Evolutionary conservation across 495 filamentous ascomycete species (phyloP).

Genomic region (Hyphodiscus hymeniophilus): DNA sequence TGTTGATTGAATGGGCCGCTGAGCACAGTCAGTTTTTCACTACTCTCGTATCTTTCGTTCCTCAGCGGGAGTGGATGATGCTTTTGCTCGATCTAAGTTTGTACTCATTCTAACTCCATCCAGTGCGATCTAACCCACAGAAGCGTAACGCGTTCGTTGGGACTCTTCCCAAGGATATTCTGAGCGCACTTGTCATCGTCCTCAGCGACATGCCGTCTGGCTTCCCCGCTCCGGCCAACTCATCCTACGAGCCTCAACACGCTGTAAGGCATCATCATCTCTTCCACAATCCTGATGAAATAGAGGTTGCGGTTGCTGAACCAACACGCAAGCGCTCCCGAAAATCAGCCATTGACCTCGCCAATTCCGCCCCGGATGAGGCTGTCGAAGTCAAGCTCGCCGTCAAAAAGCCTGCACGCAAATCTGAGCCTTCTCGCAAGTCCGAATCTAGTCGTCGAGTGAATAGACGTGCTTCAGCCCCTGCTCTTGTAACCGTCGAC

Average conservation of each 20-base stretch:
- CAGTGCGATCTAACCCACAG: conserved; percentile 31
- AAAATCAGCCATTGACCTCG: conserved; percentile 24
- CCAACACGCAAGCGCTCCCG: conserved; percentile 17
- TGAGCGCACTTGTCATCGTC: conserved; percentile 47
- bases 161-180: conserved; percentile 43
- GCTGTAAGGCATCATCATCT: conserved; percentile 18
- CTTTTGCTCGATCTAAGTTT: too few species aligned
- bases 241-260: background rate
- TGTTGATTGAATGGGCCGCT: conserved; percentile 46
- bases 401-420: conserved; percentile 29
- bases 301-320: conserved; percentile 6
- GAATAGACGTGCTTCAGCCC: conserved; percentile 2
- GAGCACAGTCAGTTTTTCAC: conserved; percentile 37
- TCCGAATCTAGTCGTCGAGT: conserved; percentile 15
- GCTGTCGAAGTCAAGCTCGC: conserved; percentile 20
- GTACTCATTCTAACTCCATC: too few species aligned
- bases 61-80: too few species aligned
- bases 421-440: conserved; percentile 26
- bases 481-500: conserved; percentile 15
- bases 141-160: conserved; percentile 40
- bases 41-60: background rate
- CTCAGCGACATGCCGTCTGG: conserved; percentile 37
- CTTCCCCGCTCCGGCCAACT: conserved; percentile 14
- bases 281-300: conserved; percentile 11
- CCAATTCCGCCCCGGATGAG: conserved; percentile 23